Evolutionary conservation across 225 moss, liverwort and hornwort genomes (phyloP), one percentile per base, ranked within the genome.

Genomic region (Pseudoscleropodium purum): DNA sequence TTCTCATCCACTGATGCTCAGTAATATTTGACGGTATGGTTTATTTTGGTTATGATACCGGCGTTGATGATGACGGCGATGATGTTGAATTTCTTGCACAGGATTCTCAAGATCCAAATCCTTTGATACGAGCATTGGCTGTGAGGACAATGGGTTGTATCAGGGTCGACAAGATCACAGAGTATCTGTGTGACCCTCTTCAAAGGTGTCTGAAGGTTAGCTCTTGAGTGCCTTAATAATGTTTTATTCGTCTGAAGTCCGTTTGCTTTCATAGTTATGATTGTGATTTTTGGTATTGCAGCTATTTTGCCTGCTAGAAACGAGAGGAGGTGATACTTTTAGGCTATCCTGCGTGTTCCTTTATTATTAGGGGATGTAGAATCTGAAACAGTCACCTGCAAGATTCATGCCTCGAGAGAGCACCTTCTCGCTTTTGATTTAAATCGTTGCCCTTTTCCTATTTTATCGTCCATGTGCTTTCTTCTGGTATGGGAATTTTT

Each of bases 41-140:
- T 24, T 37, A 39, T 65, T 87, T 68, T 64, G 54, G 86, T 82
- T 82, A 24, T 30, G 78, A 77, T 65, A 52, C 37, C 77, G 51
- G 29, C 30, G 51, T 39, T 31, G 34, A 18, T 78, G 37, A 37
- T 39, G 67, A 29, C 30, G 89, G 51, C 26, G 59, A 34, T 72
- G 76, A 63, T 59, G 83, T 4, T 83, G 82, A 36, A 47, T 68
- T 87, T 83, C 34, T 87, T 92, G 61, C 78, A 34, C 94, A 98
- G 99, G 99, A 99, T 91, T 99, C 97, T 76, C 99, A 99, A 94
- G 99, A 99, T 92, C 95, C 97, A 73, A 97, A 99, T 90, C 99
- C 99, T 79, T 89, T 97, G 85, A 99, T 99, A 77, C 94, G 97
- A 89, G 99, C 99, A 69, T 89, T 99, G 92, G 99, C 97, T 86